A percentile compares a stretch with the other conserved stretches of the same genome.
Conservation (phyloP, 1,284 basidiomycete species). For the Sanghuangporus weigelae region DNA sequence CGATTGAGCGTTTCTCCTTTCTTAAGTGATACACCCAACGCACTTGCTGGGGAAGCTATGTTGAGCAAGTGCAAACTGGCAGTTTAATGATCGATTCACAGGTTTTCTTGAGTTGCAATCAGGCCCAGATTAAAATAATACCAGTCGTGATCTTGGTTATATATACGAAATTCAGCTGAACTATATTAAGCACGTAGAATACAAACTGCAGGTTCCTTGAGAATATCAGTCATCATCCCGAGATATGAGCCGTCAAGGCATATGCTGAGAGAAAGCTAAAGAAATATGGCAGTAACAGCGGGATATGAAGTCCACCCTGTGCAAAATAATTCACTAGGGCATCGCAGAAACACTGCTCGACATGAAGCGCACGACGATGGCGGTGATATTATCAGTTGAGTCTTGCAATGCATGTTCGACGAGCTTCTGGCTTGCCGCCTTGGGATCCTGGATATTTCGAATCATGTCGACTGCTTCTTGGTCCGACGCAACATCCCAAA, state of each 20-base stretch:
- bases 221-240: not conserved
- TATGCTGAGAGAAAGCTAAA: not conserved
- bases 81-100: too few relatives aligned
- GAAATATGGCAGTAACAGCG: not conserved
- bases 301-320: not conserved
- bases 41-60: too few relatives aligned
- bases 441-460: slow-evolving; percentile 70
- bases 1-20: too few relatives aligned
- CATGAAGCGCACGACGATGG: slow-evolving; percentile 64
- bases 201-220: not conserved
- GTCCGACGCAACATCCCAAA: slow-evolving; percentile 96
- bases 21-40: too few relatives aligned
- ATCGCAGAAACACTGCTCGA: not conserved
- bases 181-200: not conserved
- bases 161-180: not conserved
- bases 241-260: not conserved
- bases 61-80: too few relatives aligned
- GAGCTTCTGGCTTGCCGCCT: slow-evolving; percentile 75
- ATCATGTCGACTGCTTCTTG: slow-evolving; percentile 90
- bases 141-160: too few relatives aligned
- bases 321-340: not conserved
- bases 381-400: slow-evolving; percentile 90
- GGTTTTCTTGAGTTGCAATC: too few relatives aligned
- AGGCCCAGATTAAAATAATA: too few relatives aligned
- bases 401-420: slow-evolving; percentile 88